Percentiles rank a stretch among this genome's conserved stretches.
Evolutionary conservation across 2,329 filamentous ascomycete species (phyloP).

Genomic region (Zymoseptoria passerinii): DNA sequence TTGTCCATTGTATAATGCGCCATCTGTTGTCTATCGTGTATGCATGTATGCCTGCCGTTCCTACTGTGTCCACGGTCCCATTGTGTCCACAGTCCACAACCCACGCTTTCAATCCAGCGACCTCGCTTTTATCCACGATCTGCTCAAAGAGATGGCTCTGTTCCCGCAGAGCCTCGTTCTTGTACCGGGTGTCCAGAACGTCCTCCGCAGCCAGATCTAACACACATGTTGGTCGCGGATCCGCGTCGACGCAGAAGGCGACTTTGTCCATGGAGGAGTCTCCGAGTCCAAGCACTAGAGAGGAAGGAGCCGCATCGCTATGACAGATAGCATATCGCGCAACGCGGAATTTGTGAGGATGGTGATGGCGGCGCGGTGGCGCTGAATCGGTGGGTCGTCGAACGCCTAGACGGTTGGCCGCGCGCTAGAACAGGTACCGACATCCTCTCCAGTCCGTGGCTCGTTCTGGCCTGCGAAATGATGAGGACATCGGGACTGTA

Average conservation of each 20-base stretch:
- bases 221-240: slow-evolving; percentile 13
- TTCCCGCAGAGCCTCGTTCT: slow-evolving; percentile 2
- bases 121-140: slow-evolving; percentile 2
- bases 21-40: slow-evolving; percentile 12
- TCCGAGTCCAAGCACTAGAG: background rate
- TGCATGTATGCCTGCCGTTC: background rate
- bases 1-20: slow-evolving; percentile 11
- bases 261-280: slow-evolving; percentile 1
- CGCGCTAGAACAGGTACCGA: background rate
- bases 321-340: background rate
- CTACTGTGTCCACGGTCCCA: background rate
- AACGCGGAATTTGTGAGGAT: background rate
- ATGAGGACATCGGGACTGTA: background rate
- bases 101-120: background rate
- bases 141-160: slow-evolving; percentile 4
- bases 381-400: background rate
- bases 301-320: background rate
- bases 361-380: background rate
- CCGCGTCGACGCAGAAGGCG: slow-evolving; percentile 8
- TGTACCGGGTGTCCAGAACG: background rate
- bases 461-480: background rate
- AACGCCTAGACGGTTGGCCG: background rate
- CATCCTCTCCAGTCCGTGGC: background rate
- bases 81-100: background rate
- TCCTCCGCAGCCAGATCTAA: slow-evolving; percentile 5